Evolutionary conservation across 441 rosid species (phyloP), one percentile per base, ranked within the genome.

Genomic region (Populus hybrid): DNA sequence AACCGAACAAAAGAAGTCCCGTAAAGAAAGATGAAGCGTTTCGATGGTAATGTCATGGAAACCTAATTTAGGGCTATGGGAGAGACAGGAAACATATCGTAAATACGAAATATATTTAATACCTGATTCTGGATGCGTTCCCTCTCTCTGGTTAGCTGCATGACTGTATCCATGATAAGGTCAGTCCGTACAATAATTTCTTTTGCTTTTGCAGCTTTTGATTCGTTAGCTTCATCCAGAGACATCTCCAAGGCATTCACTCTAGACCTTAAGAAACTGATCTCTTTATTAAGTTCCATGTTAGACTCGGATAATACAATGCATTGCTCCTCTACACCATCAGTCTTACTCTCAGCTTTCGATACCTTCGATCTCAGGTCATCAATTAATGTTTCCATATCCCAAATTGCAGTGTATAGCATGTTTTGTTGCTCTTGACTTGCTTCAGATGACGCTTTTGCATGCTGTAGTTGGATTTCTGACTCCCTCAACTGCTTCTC

Each of bases 341-440:
- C 97, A 1, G 82, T 87, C 83, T 84, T 90, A 82, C 84, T 88
- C 83, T 95, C 99, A 35, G 97, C 97, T 87, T 85, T 94, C 18
- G 95, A 85, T 67, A 90, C 97, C 84, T 94, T 95, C 8, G 97
- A 94, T 66, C 92, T 95, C 63, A 94, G 85, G 83, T 96, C 99
- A 79, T 94, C 97, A 53, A 96, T 94, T 75, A 96, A 83, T 0
- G 92, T 94, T 83, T 96, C 99, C 99, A 96, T 96, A 77, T 96
- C 99, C 97, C 95, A 94, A 80, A 96, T 96, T 65, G 98, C 99
- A 74, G 94, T 82, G 77, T 94, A 96, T 80, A 96, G 75, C 98
- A 90, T 90, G 78, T 91, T 93, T 76, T 91, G 97, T 80, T 96
- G 97, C 82, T 96, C 98, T 83, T 91, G 97, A 85, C 93, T 86